Base-by-base conservation (phyloP, 139 green algal genomes). In the Trebouxia sp. region DNA sequence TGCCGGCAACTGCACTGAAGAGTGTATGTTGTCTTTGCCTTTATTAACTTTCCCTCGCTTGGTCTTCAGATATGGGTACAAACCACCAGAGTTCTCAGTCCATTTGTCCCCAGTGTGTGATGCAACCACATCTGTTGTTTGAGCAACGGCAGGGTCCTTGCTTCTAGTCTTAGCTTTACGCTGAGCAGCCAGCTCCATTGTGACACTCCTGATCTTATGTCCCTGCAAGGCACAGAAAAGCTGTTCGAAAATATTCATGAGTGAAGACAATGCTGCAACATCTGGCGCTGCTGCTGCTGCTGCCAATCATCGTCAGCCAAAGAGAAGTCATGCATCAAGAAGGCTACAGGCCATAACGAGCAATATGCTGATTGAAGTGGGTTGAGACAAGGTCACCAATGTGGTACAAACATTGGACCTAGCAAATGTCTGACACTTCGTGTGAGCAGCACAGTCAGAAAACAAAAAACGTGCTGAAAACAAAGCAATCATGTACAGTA, bases 81-180 rank as follows among this genome's bases (percentile, higher is more conserved):
- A 43, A 6, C 62, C 62, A 9, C 62, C 62, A 30, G 62, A 32
- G 28, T 72, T 43, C 43, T 72, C 62, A 45, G 62, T 72, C 62
- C 62, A 72, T 30, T 72, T 72, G 62, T 72, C 62, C 3, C 62
- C 62, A 28, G 62, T 72, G 14, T 72, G 35, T 35, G 62, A 72
- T 43, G 62, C 62, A 30, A 72, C 62, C 20, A 72, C 35, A 43
- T 72, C 62, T 43, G 32, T 72, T 14, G 62, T 72, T 22, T 72
- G 62, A 24, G 62, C 62, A n/a, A 72, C 62, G n/a, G 62, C 62
- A 30, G 62, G 10, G 12, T 72, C 15, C 20, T 14, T 35, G 15
- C 28, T 43, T 45, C 7, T 42, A 6, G 12, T 30, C 62, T 72
- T 42, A 6, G 12, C 20, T 35, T 72, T 72, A 15, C 62, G 62